phyloP scores from a whole-genome alignment of 2,329 filamentous ascomycete species.

The Helotiales sp. region DNA sequence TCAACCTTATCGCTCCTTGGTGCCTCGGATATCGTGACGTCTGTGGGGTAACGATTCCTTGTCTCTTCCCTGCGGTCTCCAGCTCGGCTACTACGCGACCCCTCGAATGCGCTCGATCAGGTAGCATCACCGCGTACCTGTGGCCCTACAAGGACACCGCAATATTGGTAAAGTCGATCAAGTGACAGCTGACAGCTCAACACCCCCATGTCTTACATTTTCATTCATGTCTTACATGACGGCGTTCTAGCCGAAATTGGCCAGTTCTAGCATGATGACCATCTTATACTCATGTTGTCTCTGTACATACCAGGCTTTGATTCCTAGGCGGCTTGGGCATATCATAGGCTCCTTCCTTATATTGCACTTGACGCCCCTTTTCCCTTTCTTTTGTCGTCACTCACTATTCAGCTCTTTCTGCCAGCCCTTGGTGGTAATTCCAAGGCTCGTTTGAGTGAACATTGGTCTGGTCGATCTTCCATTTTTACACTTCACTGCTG shows the following conservation, averaged over 20 bases:
- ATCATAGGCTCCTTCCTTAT: not conserved
- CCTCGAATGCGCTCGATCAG: not conserved
- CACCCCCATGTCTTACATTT: not conserved
- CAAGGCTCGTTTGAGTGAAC: not conserved
- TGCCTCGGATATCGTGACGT: constrained; percentile 1
- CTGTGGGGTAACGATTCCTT: not conserved
- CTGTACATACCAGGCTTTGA: not conserved
- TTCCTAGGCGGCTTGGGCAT: not conserved
- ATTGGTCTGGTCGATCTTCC: not conserved
- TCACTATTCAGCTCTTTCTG: not conserved
- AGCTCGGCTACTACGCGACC: not conserved
- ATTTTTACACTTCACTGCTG: not conserved
- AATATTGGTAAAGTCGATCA: not conserved
- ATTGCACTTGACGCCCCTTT: not conserved
- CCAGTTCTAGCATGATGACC: not conserved
- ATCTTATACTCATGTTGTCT: not conserved
- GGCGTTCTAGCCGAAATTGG: not conserved
- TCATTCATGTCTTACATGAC: not conserved
- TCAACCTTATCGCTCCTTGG: not conserved
- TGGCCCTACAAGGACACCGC: not conserved
- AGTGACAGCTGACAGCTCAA: not conserved
- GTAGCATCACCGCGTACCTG: not conserved
- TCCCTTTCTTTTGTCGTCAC: not conserved
- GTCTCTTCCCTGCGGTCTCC: not conserved
- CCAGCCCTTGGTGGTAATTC: not conserved